Evolutionary conservation across 1,284 basidiomycete genomes (phyloP).

Genomic region (Apiotrichum brassicae): DNA sequence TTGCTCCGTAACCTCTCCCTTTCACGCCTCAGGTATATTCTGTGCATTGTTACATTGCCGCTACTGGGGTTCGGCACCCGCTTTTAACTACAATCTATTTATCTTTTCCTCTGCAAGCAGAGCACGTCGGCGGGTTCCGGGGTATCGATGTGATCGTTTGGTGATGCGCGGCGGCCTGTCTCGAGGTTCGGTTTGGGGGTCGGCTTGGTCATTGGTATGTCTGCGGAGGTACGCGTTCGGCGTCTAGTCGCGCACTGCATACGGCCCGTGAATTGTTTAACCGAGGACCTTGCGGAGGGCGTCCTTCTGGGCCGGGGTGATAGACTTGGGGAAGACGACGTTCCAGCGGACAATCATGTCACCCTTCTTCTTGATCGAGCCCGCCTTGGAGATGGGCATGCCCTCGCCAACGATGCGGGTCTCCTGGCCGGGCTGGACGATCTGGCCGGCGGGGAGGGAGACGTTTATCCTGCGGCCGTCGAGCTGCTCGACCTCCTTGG

Average conservation of each 20-base stretch:
- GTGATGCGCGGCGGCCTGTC: too few species aligned
- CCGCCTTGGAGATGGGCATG: conserved; percentile 82
- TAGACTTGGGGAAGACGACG: conserved; percentile 69
- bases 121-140: too few species aligned
- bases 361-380: conserved; percentile 65
- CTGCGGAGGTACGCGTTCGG: too few species aligned
- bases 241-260: too few species aligned
- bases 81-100: conserved; percentile 1
- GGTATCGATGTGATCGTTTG: too few species aligned
- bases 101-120: too few species aligned
- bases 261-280: too few species aligned
- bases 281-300: conserved; percentile 63
- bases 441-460: conserved; percentile 57
- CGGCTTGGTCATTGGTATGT: too few species aligned
- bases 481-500: conserved; percentile 56
- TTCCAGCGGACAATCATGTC: conserved; percentile 79
- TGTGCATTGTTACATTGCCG: conserved; percentile 3
- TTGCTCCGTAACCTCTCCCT: too few species aligned
- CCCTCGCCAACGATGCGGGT: conserved; percentile 69
- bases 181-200: too few species aligned
- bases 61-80: not conserved
- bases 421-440: conserved; percentile 73
- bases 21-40: not conserved
- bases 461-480: conserved; percentile 73
- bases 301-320: conserved; percentile 71